Base-by-base conservation (phyloP, 1,284 basidiomycete species). In the Takashimella koratensis region DNA sequence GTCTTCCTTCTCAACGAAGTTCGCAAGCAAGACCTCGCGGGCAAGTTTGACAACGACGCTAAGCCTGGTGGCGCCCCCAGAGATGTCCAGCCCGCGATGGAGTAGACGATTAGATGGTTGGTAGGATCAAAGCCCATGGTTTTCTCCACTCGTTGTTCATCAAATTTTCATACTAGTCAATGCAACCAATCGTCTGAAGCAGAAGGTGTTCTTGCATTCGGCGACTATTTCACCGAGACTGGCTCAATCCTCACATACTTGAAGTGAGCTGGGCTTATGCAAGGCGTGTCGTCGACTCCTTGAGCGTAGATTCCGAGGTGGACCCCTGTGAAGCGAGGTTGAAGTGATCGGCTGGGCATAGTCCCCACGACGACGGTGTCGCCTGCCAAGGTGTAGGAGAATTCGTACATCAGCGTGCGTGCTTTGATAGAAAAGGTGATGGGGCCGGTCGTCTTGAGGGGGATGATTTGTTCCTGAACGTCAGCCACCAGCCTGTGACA, bases 221-320 rank as follows among this genome's bases (percentile, higher is more conserved):
- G 8, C 16, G 30, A 8, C 16, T 36, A 36, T 16, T 36, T 36
- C 8, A 36, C 16, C 16, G 30, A 36, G 16, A 36, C 16, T 16
- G 30, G 30, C 30, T 36, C 30, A 8, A 36, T 16, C 27, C 48
- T 45, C 5, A 55, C 60, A 49, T 63, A 57, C 23, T 52, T 46
- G 52, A 63, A 60, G 41, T 57, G 53, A 2, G 61, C 61, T 5
- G 46, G 25, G 13, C 49, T 43, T 3, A 51, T 43, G 41, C 56
- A 60, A 12, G 56, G 51, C 2, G 40, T 49, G 19, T 51, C 51
- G 25, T 55, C 45, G 20, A 51, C 49, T 12, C 62, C 62, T 25
- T 63, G 62, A 6, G 58, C 58, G 41, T 58, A 66, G 6, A 63
- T 27, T 20, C 62, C 64, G 10, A 66, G 45, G 24, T 59, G 59